These are phyloP conservation scores for Venturia aucupariae DNA, from an alignment of 2,329 filamentous ascomycete species.

Conservation along the genomic window DNA sequence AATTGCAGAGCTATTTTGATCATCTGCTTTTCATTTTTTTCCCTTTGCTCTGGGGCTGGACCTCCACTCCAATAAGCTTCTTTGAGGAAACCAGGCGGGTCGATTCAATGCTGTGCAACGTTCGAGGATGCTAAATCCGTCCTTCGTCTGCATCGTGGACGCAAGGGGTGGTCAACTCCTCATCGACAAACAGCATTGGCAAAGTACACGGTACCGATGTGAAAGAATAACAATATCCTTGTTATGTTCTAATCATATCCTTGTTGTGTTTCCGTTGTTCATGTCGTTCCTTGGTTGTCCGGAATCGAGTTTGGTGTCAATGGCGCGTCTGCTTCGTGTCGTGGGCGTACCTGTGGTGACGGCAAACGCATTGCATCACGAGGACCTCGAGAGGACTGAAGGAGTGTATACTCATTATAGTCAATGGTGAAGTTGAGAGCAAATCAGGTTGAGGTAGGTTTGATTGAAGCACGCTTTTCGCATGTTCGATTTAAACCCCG, in stretches of 20 bases:
- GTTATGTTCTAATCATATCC: not conserved
- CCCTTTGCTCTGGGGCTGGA: not conserved
- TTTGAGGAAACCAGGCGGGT: not conserved
- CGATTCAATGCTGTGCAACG: not conserved
- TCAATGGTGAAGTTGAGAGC: too few relatives aligned
- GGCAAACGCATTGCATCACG: too few relatives aligned
- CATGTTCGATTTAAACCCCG: not conserved
- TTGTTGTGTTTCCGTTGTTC: too few relatives aligned
- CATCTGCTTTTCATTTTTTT: not conserved
- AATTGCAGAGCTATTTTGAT: not conserved
- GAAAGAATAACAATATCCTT: too few relatives aligned
- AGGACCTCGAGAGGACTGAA: too few relatives aligned
- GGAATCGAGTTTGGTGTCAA: too few relatives aligned
- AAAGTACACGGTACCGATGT: too few relatives aligned
- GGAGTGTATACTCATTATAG: too few relatives aligned
- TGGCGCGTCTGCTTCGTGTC: too few relatives aligned
- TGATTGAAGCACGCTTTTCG: not conserved
- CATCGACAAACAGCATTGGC: not conserved
- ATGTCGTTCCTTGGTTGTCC: too few relatives aligned
- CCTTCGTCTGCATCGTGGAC: not conserved
- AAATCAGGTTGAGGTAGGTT: not conserved
- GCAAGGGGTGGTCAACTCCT: not conserved
- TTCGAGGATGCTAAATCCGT: not conserved
- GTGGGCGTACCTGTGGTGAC: too few relatives aligned
- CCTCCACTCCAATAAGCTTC: not conserved